phyloP scores from a whole-genome alignment of 2,329 filamentous ascomycete species.

The Fusarium albidum region DNA sequence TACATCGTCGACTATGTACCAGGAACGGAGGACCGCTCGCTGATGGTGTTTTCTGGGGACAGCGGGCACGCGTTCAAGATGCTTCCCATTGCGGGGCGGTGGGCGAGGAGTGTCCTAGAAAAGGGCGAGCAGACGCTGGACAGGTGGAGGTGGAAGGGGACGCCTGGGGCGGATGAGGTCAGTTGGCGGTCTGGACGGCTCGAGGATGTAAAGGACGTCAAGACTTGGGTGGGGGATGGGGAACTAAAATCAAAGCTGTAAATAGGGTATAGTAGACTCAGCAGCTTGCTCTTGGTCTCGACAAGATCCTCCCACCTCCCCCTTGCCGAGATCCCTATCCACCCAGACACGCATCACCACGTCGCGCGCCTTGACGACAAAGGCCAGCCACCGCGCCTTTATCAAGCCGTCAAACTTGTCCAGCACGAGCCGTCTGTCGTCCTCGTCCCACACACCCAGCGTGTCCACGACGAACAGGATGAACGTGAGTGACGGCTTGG shows the following conservation, averaged over 20 bases:
- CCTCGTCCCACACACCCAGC: conserved; percentile 8
- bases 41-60: conserved; percentile 63
- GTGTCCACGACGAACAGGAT: conserved; percentile 11
- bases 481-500: conserved; percentile 9
- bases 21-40: conserved; percentile 45
- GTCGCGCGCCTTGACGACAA: conserved; percentile 3
- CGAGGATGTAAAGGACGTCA: conserved; percentile 38
- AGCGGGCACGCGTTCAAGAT: conserved; percentile 70
- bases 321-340: conserved; percentile 7
- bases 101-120: conserved; percentile 57
- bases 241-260: conserved; percentile 10
- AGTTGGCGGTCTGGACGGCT: conserved; percentile 48
- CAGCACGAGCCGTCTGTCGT: conserved; percentile 5
- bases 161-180: conserved; percentile 35
- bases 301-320: conserved; percentile 14
- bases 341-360: conserved; percentile 10
- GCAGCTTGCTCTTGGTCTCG: conserved; percentile 4
- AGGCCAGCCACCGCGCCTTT: conserved; percentile 4
- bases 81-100: conserved; percentile 63
- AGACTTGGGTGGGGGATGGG: conserved; percentile 1
- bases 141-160: conserved; percentile 62
- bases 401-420: conserved; percentile 12
- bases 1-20: conserved; percentile 67
- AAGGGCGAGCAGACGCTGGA: conserved; percentile 50
- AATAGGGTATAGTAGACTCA: too few species aligned